Evolutionary conservation across 352 stramenopile species (phyloP), one percentile per base, ranked within the genome.

Genomic region (Discostella stelligera): DNA sequence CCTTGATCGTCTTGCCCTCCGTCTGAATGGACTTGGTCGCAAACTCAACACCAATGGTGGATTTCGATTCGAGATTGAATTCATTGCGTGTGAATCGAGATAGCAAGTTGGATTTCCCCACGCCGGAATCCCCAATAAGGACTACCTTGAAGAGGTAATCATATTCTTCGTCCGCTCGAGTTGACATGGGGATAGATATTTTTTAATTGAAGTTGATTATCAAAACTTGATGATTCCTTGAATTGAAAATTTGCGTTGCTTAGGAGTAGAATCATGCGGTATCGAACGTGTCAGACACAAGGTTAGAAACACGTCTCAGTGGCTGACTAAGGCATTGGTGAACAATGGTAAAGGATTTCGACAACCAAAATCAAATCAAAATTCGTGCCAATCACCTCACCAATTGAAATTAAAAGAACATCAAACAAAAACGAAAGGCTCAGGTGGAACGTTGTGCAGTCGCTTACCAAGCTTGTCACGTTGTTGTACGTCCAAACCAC

Each of bases 1-100:
- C 88, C 77, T 94, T 94, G 71, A 94, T 90, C 3, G 72, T 76
- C 76, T 97, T 97, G 66, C 91, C 93, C 79, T 97, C 94, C 13
- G 93, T 89, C 75, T 96, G 89, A 70, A 98, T 97, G 54, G 90
- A 95, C 83, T 97, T 98, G 69, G 94, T 97, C 16, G 94, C 94
- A 88, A 98, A 98, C 80, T 98, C 95, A 67, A 98, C 94, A 75
- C 95, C 96, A 80, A 98, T 98, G 27, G 96, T 98, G 52, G 93
- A 96, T 89, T 98, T 99, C 68, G 91, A 97, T 82, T 98, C 96
- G 66, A 98, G 89, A 81, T 98, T 98, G 87, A 99, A 99, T 90
- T 98, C 96, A 86, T 99, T 98, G 25, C 94, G 91, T 48, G 96
- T 98, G 86, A 98, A 99, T 62, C 97, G 92, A 72, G 93, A 98